Evolutionary conservation across 495 filamentous ascomycete species (phyloP).

Genomic region (Aspergillus olivimuriae): DNA sequence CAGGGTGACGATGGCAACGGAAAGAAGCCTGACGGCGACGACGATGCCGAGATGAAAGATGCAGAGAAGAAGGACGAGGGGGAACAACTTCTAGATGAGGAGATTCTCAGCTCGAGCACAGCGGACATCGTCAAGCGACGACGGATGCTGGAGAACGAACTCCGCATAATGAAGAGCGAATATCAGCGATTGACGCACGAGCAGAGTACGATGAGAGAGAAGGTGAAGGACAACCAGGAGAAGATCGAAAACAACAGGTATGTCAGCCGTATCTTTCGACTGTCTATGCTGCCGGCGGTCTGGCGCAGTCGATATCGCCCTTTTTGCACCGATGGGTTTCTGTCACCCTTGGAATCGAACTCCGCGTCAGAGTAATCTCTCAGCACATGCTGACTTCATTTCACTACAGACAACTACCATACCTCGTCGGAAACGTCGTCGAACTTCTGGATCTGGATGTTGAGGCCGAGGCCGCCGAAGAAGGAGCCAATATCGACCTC

Average conservation of each 20-base stretch:
- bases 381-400: not conserved
- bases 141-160: slow-evolving; percentile 91
- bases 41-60: slow-evolving; percentile 86
- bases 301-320: no score
- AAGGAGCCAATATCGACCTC: slow-evolving; percentile 96
- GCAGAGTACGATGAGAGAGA: slow-evolving; percentile 89
- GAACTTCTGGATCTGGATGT: slow-evolving; percentile 95
- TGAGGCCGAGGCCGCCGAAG: slow-evolving; percentile 89
- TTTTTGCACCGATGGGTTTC: no score
- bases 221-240: slow-evolving; percentile 97
- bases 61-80: slow-evolving; percentile 63
- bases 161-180: slow-evolving; percentile 98
- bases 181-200: slow-evolving; percentile 90
- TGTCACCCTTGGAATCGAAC: no score
- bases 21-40: slow-evolving; percentile 54
- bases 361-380: no score
- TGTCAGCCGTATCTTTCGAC: slow-evolving; percentile 15
- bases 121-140: slow-evolving; percentile 82
- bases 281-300: no score
- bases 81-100: slow-evolving; percentile 79
- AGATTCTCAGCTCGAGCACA: slow-evolving; percentile 85
- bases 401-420: slow-evolving; percentile 77
- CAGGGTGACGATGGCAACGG: slow-evolving; percentile 47
- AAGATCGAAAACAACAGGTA: slow-evolving; percentile 99
- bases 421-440: slow-evolving; percentile 97